phyloP scores from a whole-genome alignment of 106 monocot species.

The Dactylorhiza incarnata region DNA sequence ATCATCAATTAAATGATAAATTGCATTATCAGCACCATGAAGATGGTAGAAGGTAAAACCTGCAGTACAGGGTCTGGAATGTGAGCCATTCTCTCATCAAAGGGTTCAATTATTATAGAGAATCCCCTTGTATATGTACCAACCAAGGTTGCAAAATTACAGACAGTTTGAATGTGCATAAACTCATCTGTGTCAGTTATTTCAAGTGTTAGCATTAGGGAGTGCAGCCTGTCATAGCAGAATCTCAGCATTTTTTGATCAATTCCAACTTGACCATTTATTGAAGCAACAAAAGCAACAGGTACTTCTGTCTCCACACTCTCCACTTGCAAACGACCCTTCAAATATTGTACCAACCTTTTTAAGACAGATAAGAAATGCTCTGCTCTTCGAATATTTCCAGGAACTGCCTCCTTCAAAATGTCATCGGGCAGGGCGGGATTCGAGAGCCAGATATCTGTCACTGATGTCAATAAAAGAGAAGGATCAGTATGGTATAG shows the following conservation, averaged over 20 bases:
- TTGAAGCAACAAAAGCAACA: conserved; percentile 66
- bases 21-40: conserved; percentile 2
- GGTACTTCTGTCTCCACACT: conserved; percentile 91
- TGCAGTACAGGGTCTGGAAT: conserved; percentile 92
- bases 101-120: conserved; percentile 96
- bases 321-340: conserved; percentile 75
- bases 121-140: conserved; percentile 89
- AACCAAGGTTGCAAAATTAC: conserved; percentile 97
- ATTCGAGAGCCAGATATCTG: conserved; percentile 88
- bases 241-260: conserved; percentile 99
- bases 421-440: conserved; percentile 93
- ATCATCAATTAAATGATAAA: not conserved
- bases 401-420: conserved; percentile 89
- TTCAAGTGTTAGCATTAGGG: conserved; percentile 88
- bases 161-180: conserved; percentile 86
- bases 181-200: conserved; percentile 96
- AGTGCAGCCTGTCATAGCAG: conserved; percentile 84
- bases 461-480: conserved; percentile 30
- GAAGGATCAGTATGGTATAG: not conserved
- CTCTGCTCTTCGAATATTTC: conserved; percentile 81
- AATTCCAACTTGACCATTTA: conserved; percentile 81
- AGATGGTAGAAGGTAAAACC: conserved; percentile 32
- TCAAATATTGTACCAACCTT: conserved; percentile 83
- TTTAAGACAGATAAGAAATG: conserved; percentile 81
- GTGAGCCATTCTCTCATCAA: conserved; percentile 96